Base-by-base conservation (phyloP, 106 monocot genomes). In the Dioscorea zingiberensis region DNA sequence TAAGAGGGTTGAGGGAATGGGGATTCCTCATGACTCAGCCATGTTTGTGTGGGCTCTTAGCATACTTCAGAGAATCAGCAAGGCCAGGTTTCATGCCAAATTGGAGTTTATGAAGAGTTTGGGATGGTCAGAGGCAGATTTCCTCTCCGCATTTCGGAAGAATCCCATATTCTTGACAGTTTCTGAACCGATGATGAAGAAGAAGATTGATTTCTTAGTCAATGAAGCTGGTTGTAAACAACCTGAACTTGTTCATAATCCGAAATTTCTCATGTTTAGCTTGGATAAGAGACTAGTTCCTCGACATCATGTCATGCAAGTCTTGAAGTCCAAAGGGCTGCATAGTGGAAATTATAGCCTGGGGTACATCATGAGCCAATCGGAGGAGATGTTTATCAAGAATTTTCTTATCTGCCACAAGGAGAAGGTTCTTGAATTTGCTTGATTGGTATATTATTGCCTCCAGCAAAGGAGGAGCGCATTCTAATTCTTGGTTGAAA, bases 101-200 rank as follows among this genome's bases (percentile, higher is more conserved):
- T 56, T 59, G 53, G 51, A 66, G 22, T 8, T 77, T 13, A 14
- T 71, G 49, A 59, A 4, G 45, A 44, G 53, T 23, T 71, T 59
- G 8, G 71, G 71, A 7, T 77, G 65, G 70, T 66, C 71, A 16
- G 77, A 77, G 25, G 6, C 17, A 0, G 59, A 60, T 5, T 69
- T 71, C 23, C 13, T 64, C 23, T 21, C 21, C 1, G 76, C 76
- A 32, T 44, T 63, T 15, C 13, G 17, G 2, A 68, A 45, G 29
- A 11, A 25, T 1, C 68, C 75, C 7, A 1, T 0, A 13, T 38
- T 75, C 24, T 0, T 68, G 11, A 6, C 6, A 4, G 1, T 62
- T n/a, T 46, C 68, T 2, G 60, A 62, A 19, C 22, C 66, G 18
- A 14, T 5, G 22, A 7, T 67, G 21, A 17, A 45, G 30, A 47